Conservation (phyloP, 1,139 yeast genomes). For the Geotrichum reessii region DNA sequence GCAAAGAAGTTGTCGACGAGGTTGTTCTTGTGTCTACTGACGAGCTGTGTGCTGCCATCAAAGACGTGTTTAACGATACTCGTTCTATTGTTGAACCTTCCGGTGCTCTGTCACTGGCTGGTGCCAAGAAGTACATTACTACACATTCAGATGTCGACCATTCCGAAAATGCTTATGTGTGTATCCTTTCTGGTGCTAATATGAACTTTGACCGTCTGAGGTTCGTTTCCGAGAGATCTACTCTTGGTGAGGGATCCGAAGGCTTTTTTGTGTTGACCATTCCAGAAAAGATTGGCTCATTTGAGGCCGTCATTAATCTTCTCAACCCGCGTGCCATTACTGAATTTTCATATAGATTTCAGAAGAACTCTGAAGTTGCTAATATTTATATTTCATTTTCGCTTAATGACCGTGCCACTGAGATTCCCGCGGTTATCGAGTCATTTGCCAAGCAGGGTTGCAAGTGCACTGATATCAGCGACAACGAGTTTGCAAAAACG, state of each 20-base stretch:
- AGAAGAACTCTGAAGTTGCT: conserved; percentile 49
- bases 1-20: conserved; percentile 77
- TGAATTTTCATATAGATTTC: conserved; percentile 83
- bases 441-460: conserved; percentile 38
- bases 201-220: conserved; percentile 95
- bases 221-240: conserved; percentile 97
- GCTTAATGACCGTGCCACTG: conserved; percentile 61
- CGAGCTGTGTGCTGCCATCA: conserved; percentile 95
- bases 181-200: conserved; percentile 91
- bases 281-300: conserved; percentile 91
- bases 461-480: conserved; percentile 73
- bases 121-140: conserved; percentile 73
- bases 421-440: conserved; percentile 43
- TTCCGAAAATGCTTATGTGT: conserved; percentile 56
- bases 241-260: conserved; percentile 94
- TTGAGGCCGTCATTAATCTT: conserved; percentile 63
- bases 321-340: conserved; percentile 86
- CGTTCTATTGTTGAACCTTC: conserved; percentile 93
- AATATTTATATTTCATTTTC: conserved; percentile 82
- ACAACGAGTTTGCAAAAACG: conserved; percentile 88
- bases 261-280: conserved; percentile 84
- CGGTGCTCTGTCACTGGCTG: conserved; percentile 95
- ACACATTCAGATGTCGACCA: conserved; percentile 53
- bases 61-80: conserved; percentile 93
- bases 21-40: conserved; percentile 84